These are phyloP conservation scores for Zea luxurians DNA, from an alignment of 176 grass and related monocot species.

Conservation along the genomic window DNA sequence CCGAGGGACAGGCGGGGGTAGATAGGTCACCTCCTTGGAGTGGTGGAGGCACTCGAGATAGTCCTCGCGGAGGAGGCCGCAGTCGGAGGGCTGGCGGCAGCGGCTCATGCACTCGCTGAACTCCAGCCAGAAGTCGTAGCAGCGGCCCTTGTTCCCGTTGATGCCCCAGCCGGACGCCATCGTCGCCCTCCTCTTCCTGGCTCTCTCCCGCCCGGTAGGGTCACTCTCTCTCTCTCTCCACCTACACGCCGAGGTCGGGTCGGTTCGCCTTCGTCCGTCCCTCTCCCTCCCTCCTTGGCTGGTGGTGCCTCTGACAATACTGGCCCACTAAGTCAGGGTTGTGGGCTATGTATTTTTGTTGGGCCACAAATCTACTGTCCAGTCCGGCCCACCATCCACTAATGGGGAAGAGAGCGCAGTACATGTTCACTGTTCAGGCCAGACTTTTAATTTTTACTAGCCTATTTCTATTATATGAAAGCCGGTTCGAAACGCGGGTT, in stretches of 20 bases:
- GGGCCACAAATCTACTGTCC: too few relatives aligned
- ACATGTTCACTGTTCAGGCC: too few relatives aligned
- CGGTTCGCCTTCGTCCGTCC: background rate
- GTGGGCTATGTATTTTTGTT: too few relatives aligned
- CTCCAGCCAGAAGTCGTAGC: constrained; percentile 99
- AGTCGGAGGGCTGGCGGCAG: constrained; percentile 90
- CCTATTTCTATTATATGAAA: too few relatives aligned
- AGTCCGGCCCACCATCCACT: too few relatives aligned
- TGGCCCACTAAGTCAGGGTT: constrained; percentile 7
- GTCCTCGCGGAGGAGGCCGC: constrained; percentile 90
- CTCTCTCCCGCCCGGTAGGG: background rate
- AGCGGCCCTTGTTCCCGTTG: constrained; percentile 94
- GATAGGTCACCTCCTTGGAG: constrained; percentile 71
- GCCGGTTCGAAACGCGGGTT: too few relatives aligned
- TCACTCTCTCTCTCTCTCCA: background rate
- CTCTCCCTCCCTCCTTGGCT: background rate
- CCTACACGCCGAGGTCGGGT: background rate
- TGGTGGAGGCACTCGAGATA: constrained; percentile 99
- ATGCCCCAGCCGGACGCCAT: constrained; percentile 99
- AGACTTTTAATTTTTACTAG: too few relatives aligned
- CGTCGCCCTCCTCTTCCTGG: background rate
- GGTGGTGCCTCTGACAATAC: background rate
- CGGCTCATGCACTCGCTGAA: constrained; percentile 99
- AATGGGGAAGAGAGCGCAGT: too few relatives aligned
- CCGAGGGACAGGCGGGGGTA: background rate